phyloP scores from a whole-genome alignment of 2,329 filamentous ascomycete species.

The Mycosphaerelloides madeirae region DNA sequence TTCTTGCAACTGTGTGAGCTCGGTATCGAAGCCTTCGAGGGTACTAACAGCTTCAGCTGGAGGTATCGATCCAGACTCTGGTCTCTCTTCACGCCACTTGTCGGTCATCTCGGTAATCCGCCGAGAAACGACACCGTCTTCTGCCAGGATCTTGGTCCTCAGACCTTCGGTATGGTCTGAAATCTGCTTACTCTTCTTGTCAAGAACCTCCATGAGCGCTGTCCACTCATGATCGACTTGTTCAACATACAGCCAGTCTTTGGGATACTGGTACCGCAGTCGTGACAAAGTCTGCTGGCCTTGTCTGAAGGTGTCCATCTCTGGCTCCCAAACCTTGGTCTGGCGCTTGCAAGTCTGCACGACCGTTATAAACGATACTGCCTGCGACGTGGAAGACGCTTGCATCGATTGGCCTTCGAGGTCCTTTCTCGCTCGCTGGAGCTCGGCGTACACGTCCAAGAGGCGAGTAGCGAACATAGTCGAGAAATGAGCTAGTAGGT shows the following conservation, averaged over 20 bases:
- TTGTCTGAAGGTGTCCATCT: conserved; percentile 92
- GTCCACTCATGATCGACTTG: conserved; percentile 97
- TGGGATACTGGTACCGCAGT: conserved; percentile 88
- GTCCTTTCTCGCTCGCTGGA: conserved; percentile 83
- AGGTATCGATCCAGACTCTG: conserved; percentile 88
- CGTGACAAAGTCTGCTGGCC: conserved; percentile 87
- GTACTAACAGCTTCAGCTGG: conserved; percentile 83
- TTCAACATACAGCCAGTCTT: conserved; percentile 91
- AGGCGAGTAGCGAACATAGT: conserved; percentile 82
- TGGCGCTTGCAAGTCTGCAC: conserved; percentile 95
- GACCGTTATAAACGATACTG: conserved; percentile 96
- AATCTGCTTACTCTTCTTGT: conserved; percentile 89
- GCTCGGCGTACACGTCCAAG: conserved; percentile 85
- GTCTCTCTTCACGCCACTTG: conserved; percentile 95
- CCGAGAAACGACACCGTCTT: conserved; percentile 85
- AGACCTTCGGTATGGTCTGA: conserved; percentile 94
- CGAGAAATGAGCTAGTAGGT: conserved; percentile 91
- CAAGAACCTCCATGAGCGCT: conserved; percentile 83
- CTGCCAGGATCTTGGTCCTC: conserved; percentile 87
- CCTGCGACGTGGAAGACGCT: conserved; percentile 90
- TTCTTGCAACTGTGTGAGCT: conserved; percentile 77
- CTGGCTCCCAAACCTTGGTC: conserved; percentile 88
- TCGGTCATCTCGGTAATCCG: conserved; percentile 79
- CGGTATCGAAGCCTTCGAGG: conserved; percentile 73
- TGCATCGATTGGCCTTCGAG: conserved; percentile 90